Base-by-base conservation (phyloP, 2,329 filamentous ascomycete genomes). In the Alternaria arbusti region DNA sequence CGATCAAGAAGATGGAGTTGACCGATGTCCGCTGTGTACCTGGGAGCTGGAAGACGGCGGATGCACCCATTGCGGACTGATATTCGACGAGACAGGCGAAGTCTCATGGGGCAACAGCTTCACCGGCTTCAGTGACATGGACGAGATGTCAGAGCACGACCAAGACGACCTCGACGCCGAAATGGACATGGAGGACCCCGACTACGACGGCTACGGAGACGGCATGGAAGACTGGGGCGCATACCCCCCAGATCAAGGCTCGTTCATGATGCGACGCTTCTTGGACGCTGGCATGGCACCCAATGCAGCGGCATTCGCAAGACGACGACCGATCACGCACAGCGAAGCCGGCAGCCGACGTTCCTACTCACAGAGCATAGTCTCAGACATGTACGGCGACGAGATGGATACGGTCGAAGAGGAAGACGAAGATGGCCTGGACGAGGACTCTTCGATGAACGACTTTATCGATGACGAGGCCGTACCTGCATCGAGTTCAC, bases 1-100 rank as follows among this genome's bases (percentile, higher is more conserved):
- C 50, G 88, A 90, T 68, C 79, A 84, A 32, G 84, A 85, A 72
- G 89, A 91, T 73, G 85, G 86, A 32, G 85, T 91, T 17, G 80
- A 86, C 58, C 84, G 89, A 67, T 92, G 90, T 74, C 89, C 89
- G 2, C 66, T 80, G 3, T 92, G 90, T 76, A 79, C 83, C 9
- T 87, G 86, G 84, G 90, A 91, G 75, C 81, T 91, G 50, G 87
- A 89, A 72, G 87, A 89, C 46, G 86, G 87, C 59, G 68, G 76
- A 70, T 92, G 89, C 70, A 66, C 74, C 22, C 80, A 83, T 20
- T 91, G 89, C 64, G 81, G 80, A 8, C 66, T 82, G 61, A 84
- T 86, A 54, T 86, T 85, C 56, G 82, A 84, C 54, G 80, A 84
- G 22, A 84, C 85, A 50, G 80, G 79, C 17, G 80, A 76, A 57